Evolutionary conservation across 306 rosid species (phyloP), one percentile per base, ranked within the genome.

Genomic region (Glycine tomentella): DNA sequence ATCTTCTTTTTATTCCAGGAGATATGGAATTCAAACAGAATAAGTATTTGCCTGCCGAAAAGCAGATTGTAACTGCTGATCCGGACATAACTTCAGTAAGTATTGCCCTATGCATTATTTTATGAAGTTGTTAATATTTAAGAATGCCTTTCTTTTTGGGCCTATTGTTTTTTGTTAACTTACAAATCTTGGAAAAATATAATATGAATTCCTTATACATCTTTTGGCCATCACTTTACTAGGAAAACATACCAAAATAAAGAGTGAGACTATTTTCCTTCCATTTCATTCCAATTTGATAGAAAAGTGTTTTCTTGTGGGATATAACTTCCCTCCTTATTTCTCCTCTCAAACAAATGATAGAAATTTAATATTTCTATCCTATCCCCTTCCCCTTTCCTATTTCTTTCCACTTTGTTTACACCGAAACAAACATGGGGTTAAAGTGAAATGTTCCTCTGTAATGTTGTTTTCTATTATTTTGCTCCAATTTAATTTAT

Each of bases 11-110:
- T 76, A 78, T 80, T 84, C 70, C 91, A 93, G 98, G 98, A 77
- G 99, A 95, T 77, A 76, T 55, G 80, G 98, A 95, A 76, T 92
- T 95, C 92, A 95, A 95, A 93, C 96, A 87, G 84, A 93, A 89
- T 73, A 88, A 91, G 84, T 72, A 11, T 75, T 86, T 95, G 84
- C 96, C 99, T 17, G 92, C 86, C 57, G 96, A 95, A 82, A 90
- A 77, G 91, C 99, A 95, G 91, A 87, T 89, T 75, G 90, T 95
- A 75, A 95, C 96, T 33, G 97, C 99, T 78, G 81, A 90, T 85
- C 98, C 98, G 9, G 97, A 95, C 77, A 72, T 95, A 69, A 88
- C 76, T 65, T 83, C 88, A 55, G 98, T 95, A 88, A 76, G 98
- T 80, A 44, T 78, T 46, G 9, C 57, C 48, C 17, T 15, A 56